Conservation (phyloP, 176 grass and related monocot species). For the Triticum timopheevii region DNA sequence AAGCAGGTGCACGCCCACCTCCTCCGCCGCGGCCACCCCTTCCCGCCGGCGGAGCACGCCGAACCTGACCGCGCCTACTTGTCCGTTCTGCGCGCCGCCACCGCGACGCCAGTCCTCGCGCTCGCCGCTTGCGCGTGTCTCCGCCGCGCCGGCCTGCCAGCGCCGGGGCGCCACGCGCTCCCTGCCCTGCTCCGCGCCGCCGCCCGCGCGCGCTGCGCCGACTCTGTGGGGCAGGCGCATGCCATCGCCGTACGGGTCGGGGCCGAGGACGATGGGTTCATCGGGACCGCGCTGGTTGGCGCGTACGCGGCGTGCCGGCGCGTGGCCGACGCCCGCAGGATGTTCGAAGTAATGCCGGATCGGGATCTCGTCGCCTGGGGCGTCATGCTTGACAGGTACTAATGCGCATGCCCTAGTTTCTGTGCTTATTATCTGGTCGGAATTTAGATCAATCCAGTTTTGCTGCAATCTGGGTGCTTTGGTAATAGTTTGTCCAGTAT, state of each 20-base stretch:
- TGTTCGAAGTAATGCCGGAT: constrained; percentile 63
- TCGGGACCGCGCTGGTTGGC: constrained; percentile 63
- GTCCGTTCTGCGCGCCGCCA: constrained; percentile 15
- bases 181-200: constrained; percentile 55
- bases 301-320: constrained; percentile 28
- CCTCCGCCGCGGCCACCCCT: constrained; percentile 49
- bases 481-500: background rate
- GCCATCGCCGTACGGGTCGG: constrained; percentile 45
- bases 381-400: constrained; percentile 74
- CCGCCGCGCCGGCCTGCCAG: constrained; percentile 35
- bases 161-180: constrained; percentile 49
- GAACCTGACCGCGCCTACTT: constrained; percentile 45
- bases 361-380: constrained; percentile 78
- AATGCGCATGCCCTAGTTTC: background rate
- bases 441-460: background rate
- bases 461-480: background rate
- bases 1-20: constrained; percentile 71
- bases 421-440: background rate
- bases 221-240: constrained; percentile 28
- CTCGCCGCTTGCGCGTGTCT: constrained; percentile 53
- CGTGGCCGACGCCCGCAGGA: constrained; percentile 37
- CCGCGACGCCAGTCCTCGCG: background rate
- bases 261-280: constrained; percentile 51
- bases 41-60: constrained; percentile 13
- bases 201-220: background rate